A percentile compares a stretch with the other conserved stretches of the same genome.
These are phyloP conservation scores for Aspergillus versicolor DNA, from an alignment of 2,329 filamentous ascomycete species.

Conservation along the genomic window DNA sequence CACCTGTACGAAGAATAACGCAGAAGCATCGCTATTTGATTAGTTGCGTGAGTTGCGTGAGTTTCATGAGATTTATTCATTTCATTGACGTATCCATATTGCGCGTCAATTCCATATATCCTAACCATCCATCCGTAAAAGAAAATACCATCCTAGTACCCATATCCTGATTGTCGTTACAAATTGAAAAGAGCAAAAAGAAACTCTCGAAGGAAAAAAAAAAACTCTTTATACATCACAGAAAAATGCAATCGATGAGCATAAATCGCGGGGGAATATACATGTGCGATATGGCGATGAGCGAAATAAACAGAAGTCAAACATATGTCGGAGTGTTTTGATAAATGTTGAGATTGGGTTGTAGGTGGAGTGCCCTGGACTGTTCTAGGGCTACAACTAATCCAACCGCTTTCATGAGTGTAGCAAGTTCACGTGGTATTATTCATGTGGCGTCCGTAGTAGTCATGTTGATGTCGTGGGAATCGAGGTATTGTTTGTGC, in stretches of 20 bases:
- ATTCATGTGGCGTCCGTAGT: conserved; percentile 18
- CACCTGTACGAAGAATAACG: too few species aligned
- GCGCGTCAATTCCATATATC: conserved; percentile 1
- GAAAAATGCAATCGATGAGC: conserved; percentile 4
- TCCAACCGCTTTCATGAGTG: conserved; percentile 5
- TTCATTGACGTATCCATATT: not conserved
- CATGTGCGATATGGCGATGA: conserved; percentile 6
- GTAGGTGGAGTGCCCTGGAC: not conserved
- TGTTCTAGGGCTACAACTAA: not conserved
- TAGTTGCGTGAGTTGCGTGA: too few species aligned
- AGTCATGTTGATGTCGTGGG: conserved; percentile 9
- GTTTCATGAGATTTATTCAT: not conserved
- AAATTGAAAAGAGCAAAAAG: not conserved
- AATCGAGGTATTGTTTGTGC: conserved; percentile 1
- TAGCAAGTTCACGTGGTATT: conserved; percentile 18
- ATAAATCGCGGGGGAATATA: conserved; percentile 7
- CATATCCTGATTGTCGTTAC: not conserved
- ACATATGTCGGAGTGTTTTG: not conserved
- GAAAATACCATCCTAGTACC: not conserved
- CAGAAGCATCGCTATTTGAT: too few species aligned
- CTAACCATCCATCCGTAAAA: not conserved
- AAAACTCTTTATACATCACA: conserved; percentile 10
- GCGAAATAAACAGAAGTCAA: not conserved
- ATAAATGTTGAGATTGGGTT: not conserved
- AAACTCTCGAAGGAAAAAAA: not conserved